These are phyloP conservation scores for Nadsonia commutata DNA, from an alignment of 1,139 yeast species.

Conservation along the genomic window DNA sequence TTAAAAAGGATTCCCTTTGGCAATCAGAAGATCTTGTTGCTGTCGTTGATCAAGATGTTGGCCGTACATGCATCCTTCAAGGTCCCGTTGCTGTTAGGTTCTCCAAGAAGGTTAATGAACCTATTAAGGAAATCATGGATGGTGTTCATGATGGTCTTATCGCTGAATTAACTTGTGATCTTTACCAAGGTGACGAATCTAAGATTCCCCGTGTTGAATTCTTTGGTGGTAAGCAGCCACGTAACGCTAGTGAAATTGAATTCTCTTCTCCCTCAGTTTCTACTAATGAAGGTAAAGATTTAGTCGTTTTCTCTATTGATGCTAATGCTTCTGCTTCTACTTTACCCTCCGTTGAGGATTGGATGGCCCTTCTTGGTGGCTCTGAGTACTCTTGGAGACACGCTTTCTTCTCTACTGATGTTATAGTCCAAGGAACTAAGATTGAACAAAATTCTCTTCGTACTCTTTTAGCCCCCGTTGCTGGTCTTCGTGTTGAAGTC, in stretches of 20 bases:
- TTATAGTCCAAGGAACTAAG: slow-evolving; percentile 73
- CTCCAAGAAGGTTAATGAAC: slow-evolving; percentile 78
- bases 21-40: slow-evolving; percentile 96
- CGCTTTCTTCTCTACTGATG: slow-evolving; percentile 67
- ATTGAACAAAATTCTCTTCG: slow-evolving; percentile 69
- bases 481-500: slow-evolving; percentile 51
- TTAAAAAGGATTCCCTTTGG: slow-evolving; percentile 98
- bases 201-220: slow-evolving; percentile 79
- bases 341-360: slow-evolving; percentile 29
- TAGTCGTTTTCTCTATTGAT: slow-evolving; percentile 36
- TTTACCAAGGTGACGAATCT: slow-evolving; percentile 53
- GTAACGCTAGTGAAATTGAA: slow-evolving; percentile 19
- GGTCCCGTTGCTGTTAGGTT: slow-evolving; percentile 98
- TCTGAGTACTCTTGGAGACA: slow-evolving; percentile 72
- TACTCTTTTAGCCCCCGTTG: slow-evolving; percentile 63
- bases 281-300: slow-evolving; percentile 24
- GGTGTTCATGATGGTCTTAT: slow-evolving; percentile 85
- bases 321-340: slow-evolving; percentile 26
- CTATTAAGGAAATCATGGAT: slow-evolving; percentile 82
- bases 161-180: slow-evolving; percentile 42
- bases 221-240: slow-evolving; percentile 50
- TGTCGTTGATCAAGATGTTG: slow-evolving; percentile 90
- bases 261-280: slow-evolving; percentile 21
- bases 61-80: slow-evolving; percentile 93
- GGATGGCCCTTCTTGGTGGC: slow-evolving; percentile 82